Evolutionary conservation across 805 yeast species (phyloP).

Genomic region (Candida schatavii): DNA sequence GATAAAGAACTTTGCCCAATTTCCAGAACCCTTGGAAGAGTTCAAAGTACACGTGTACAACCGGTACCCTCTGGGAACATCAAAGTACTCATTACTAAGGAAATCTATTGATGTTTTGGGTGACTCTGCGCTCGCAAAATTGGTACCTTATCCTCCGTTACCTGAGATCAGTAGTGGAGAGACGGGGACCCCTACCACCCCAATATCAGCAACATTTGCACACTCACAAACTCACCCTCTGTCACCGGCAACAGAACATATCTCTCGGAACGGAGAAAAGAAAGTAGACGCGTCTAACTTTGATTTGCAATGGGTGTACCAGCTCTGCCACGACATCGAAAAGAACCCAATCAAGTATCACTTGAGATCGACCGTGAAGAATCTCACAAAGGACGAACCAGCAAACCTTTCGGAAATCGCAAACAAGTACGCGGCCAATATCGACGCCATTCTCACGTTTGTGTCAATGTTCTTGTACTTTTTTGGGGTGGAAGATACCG

Average conservation of each 20-base stretch:
- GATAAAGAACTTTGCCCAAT: constrained; percentile 27
- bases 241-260: background rate
- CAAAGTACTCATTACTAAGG: constrained; percentile 42
- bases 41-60: constrained; percentile 38
- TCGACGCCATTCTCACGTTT: constrained; percentile 21
- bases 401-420: constrained; percentile 33
- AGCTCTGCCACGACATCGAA: constrained; percentile 45
- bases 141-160: constrained; percentile 35
- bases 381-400: constrained; percentile 27
- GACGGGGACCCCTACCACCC: background rate
- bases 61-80: constrained; percentile 54
- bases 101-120: constrained; percentile 34
- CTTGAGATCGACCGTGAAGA: constrained; percentile 37
- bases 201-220: background rate
- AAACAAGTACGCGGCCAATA: constrained; percentile 14
- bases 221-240: background rate
- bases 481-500: constrained; percentile 27
- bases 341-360: constrained; percentile 48
- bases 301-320: constrained; percentile 33
- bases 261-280: background rate
- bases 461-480: constrained; percentile 28
- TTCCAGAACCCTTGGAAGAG: constrained; percentile 42
- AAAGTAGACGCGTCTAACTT: constrained; percentile 6
- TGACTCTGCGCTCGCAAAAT: constrained; percentile 34
- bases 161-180: background rate